These are phyloP conservation scores for Chrysochromulina parva DNA, from an alignment of 78 protist genomes.

Conservation along the genomic window DNA sequence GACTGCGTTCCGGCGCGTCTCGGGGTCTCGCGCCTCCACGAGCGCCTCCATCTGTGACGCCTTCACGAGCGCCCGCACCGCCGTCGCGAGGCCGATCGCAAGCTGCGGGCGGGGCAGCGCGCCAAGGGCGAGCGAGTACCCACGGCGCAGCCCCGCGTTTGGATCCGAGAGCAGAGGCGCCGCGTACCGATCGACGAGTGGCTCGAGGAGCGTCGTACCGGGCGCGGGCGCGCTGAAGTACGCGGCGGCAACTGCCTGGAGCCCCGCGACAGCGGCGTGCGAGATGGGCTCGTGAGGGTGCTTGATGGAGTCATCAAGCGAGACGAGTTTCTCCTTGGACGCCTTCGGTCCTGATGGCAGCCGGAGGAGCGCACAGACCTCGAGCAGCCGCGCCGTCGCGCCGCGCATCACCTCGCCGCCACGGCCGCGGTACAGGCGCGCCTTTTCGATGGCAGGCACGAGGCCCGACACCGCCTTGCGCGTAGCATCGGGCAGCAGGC, in stretches of 20 bases:
- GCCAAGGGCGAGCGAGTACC: slow-evolving; percentile 50
- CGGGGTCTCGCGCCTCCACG: slow-evolving; percentile 74
- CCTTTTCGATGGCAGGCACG: slow-evolving; percentile 60
- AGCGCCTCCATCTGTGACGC: slow-evolving; percentile 28
- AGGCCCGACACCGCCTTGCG: slow-evolving; percentile 24
- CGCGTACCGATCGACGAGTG: not conserved
- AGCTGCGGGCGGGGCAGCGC: slow-evolving; percentile 4
- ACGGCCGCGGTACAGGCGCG: slow-evolving; percentile 75
- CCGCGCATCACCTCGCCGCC: slow-evolving; percentile 59
- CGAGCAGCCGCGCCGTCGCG: slow-evolving; percentile 24
- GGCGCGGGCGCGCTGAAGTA: not conserved
- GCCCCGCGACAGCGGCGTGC: slow-evolving; percentile 30
- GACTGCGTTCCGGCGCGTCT: slow-evolving; percentile 80
- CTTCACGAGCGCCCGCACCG: not conserved
- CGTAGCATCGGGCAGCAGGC: not conserved
- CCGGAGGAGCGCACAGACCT: not conserved
- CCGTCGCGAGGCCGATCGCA: not conserved
- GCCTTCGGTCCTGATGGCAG: slow-evolving; percentile 1
- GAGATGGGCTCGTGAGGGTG: slow-evolving; percentile 33
- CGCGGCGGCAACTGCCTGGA: slow-evolving; percentile 1
- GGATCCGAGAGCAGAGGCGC: not conserved
- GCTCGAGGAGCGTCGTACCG: not conserved
- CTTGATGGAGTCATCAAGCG: slow-evolving; percentile 16
- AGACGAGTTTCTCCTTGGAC: not conserved
- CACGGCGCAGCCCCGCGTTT: slow-evolving; percentile 44